These are phyloP conservation scores for Sphaerosporella brunnea DNA, from an alignment of 495 filamentous ascomycete species.

Conservation along the genomic window DNA sequence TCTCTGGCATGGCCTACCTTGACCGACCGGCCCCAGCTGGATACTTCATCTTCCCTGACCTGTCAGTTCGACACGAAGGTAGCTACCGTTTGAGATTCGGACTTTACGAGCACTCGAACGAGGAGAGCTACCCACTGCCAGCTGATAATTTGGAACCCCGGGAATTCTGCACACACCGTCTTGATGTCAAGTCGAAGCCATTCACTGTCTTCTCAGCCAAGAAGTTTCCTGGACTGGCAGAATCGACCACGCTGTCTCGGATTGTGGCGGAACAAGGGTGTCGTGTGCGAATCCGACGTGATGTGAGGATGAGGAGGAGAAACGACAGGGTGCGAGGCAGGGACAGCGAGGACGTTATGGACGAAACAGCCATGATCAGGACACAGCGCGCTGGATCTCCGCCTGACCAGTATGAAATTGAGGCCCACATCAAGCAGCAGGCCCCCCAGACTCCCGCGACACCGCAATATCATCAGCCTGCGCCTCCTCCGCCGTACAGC, in stretches of 20 bases:
- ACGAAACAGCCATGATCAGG: conserved; percentile 24
- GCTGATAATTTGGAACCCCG: conserved; percentile 27
- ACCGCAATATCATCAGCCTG: conserved; percentile 17
- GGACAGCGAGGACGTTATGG: conserved; percentile 22
- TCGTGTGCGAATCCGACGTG: conserved; percentile 85
- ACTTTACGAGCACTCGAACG: conserved; percentile 80
- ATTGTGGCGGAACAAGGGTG: conserved; percentile 93
- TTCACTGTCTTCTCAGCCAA: conserved; percentile 93
- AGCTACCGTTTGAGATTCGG: conserved; percentile 77
- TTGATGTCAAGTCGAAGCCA: conserved; percentile 74
- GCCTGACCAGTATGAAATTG: conserved; percentile 22
- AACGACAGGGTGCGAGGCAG: conserved; percentile 20
- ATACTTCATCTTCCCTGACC: conserved; percentile 95
- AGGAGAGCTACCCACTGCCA: conserved; percentile 29
- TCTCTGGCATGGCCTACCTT: conserved; percentile 91
- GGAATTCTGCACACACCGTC: conserved; percentile 36
- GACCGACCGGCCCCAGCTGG: conserved; percentile 81
- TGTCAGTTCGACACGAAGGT: conserved; percentile 92
- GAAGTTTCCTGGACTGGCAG: conserved; percentile 90
- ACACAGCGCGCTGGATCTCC: conserved; percentile 16
- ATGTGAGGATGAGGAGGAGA: conserved; percentile 81
- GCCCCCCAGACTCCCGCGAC: conserved; percentile 8
- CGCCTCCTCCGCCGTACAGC: conserved; percentile 13
- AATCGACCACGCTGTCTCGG: conserved; percentile 75
- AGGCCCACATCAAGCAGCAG: conserved; percentile 15